These are phyloP conservation scores for Pyrenochaeta sp. DNA, from an alignment of 2,329 filamentous ascomycete genomes.

Conservation along the genomic window DNA sequence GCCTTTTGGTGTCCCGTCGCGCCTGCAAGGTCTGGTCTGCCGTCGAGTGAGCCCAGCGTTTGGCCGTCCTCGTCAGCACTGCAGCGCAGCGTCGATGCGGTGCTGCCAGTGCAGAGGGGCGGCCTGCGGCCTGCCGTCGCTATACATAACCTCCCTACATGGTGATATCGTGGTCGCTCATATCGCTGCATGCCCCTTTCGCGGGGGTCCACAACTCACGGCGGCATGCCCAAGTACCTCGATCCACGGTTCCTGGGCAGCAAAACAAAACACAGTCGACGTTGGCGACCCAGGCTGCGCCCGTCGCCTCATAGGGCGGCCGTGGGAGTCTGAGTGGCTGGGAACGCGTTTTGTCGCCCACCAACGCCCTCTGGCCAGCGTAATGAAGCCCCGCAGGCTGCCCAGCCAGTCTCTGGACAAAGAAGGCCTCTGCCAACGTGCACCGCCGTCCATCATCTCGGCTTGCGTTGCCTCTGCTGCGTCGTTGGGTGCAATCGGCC, in stretches of 20 bases:
- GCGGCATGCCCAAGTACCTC: too few species aligned
- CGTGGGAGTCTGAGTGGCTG: slow-evolving; percentile 19
- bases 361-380: slow-evolving; percentile 21
- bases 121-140: too few species aligned
- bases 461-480: slow-evolving; percentile 1
- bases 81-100: not conserved
- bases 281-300: slow-evolving; percentile 16
- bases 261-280: not conserved
- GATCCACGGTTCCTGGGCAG: slow-evolving; percentile 11
- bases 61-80: slow-evolving; percentile 10
- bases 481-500: not conserved
- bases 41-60: slow-evolving; percentile 8
- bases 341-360: slow-evolving; percentile 14
- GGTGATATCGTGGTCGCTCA: slow-evolving; percentile 3
- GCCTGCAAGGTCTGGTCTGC: slow-evolving; percentile 19
- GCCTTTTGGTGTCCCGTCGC: slow-evolving; percentile 12
- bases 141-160: too few species aligned
- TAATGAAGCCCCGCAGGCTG: slow-evolving; percentile 28
- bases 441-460: slow-evolving; percentile 1
- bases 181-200: slow-evolving; percentile 15
- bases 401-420: slow-evolving; percentile 8
- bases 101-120: not conserved
- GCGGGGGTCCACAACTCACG: too few species aligned
- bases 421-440: slow-evolving; percentile 3
- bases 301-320: slow-evolving; percentile 28